Base-by-base conservation (phyloP, 2,329 filamentous ascomycete species). In the Colletotrichum sp. region DNA sequence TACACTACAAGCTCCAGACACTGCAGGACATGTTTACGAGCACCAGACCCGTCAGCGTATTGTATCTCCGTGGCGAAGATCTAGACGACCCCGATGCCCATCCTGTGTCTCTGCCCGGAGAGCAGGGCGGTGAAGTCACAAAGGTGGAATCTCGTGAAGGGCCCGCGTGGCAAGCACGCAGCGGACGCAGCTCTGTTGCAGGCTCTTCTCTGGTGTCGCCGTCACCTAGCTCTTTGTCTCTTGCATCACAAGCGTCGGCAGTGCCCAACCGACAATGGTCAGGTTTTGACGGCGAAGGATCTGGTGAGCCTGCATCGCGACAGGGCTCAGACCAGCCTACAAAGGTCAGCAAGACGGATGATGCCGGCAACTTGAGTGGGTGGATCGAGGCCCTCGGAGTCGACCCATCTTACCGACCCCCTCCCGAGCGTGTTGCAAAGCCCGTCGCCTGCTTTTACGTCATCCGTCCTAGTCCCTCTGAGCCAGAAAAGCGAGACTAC, bases 371-470 rank as follows among this genome's bases (percentile, higher is more conserved):
- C 28, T 87, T 96, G 32, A 94, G 92, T 76, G 94, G 95, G 8
- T 98, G 94, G 93, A 97, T 99, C 78, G 96, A 98, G 82, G 95
- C 96, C 1, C 86, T 98, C 9, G 97, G 95, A 36, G 95, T 99
- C n/a, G 97, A 99, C 82, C 88, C 93, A 18, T 91, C 90, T 3
- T 99, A 99, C 82, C 92, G 94, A 74, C 94, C 97, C 60, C 96
- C 96, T 1, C 86, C 90, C 1, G 95, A 98, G 80, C 91, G 90
- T 73, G 87, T 89, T 10, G 88, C 92, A 24, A 98, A 95, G 83
- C 86, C 90, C 83, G 92, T 98, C 57, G 96, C 96, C 66, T 98
- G 96, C 86, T 96, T 99, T 84, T 99, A 98, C 82, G 87, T 98
- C 26, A 89, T 90, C 12, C 92, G 89, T 81, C 90, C 84, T 76